These are phyloP conservation scores for Zygoascus meyerae DNA, from an alignment of 1,139 yeast species.

Conservation along the genomic window DNA sequence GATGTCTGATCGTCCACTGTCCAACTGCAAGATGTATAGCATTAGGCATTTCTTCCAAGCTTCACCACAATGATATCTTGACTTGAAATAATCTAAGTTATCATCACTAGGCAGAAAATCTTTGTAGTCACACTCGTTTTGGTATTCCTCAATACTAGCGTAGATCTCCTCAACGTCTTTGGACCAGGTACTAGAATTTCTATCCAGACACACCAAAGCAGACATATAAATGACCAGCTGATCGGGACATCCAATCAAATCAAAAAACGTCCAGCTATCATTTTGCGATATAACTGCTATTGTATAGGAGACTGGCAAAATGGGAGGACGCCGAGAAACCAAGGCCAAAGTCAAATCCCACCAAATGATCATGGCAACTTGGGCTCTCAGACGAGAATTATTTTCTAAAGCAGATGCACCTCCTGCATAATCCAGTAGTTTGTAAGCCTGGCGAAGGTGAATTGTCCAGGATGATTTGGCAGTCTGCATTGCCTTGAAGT, in stretches of 20 bases:
- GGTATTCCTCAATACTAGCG: background rate
- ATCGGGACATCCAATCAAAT: slow-evolving; percentile 5
- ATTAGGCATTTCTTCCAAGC: slow-evolving; percentile 8
- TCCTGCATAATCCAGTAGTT: background rate
- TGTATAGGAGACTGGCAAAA: background rate
- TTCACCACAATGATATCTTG: slow-evolving; percentile 6
- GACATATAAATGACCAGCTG: slow-evolving; percentile 3
- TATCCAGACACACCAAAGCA: background rate
- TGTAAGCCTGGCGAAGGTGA: background rate
- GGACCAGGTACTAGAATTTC: background rate
- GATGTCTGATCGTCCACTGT: background rate
- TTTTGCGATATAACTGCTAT: background rate
- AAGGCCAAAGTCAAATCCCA: slow-evolving; percentile 7
- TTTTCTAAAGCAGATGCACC: background rate
- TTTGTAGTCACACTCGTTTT: slow-evolving; percentile 4
- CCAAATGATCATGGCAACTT: slow-evolving; percentile 7
- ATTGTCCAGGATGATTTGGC: slow-evolving; percentile 2
- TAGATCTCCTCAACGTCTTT: background rate
- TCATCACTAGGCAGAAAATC: slow-evolving; percentile 5
- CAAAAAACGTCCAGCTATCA: slow-evolving; percentile 6
- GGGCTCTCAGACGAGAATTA: slow-evolving; percentile 1
- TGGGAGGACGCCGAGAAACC: background rate
- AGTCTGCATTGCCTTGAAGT: background rate
- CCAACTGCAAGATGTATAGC: slow-evolving; percentile 6
- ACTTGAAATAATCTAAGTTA: background rate